Percentiles rank a stretch among this genome's conserved stretches.
Conservation (phyloP, 371 early-diverging fungal species). For the Batrachochytrium dendrobatidis region DNA sequence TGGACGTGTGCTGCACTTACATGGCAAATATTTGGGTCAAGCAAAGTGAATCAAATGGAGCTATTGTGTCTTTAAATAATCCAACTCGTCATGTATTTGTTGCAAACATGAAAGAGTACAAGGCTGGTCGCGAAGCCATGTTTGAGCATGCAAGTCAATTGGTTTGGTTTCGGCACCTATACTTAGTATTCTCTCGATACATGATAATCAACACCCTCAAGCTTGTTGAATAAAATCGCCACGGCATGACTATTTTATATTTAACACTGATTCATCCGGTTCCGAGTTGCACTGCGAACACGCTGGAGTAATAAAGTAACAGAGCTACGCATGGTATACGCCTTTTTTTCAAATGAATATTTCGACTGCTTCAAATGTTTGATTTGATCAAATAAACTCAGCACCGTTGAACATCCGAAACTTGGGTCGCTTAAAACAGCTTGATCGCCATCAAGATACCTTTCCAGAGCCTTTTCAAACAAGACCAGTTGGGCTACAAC, state of each 20-base stretch:
- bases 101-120: not conserved
- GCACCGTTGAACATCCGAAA: not conserved
- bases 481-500: not conserved
- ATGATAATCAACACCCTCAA: slow-evolving; percentile 73
- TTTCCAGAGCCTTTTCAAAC: not conserved
- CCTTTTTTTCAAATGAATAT: not conserved
- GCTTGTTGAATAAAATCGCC: not conserved
- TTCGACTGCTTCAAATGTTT: not conserved
- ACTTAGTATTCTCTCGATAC: slow-evolving; percentile 88
- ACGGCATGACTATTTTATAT: too few species aligned
- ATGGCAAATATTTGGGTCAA: too few species aligned
- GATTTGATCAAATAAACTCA: slow-evolving; percentile 1
- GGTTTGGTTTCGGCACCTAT: slow-evolving; percentile 94
- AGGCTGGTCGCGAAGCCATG: slow-evolving; percentile 63
- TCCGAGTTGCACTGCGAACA: too few species aligned
- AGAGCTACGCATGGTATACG: too few species aligned
- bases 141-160: slow-evolving; percentile 77
- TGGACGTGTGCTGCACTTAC: slow-evolving; percentile 34
- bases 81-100: not conserved
- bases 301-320: too few species aligned
- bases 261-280: too few species aligned
- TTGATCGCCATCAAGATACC: slow-evolving; percentile 4
- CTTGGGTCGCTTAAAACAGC: not conserved
- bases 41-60: too few species aligned
- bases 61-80: too few species aligned